Base-by-base conservation (phyloP, 208 protist species). In the Wallacemonas rigidus region DNA sequence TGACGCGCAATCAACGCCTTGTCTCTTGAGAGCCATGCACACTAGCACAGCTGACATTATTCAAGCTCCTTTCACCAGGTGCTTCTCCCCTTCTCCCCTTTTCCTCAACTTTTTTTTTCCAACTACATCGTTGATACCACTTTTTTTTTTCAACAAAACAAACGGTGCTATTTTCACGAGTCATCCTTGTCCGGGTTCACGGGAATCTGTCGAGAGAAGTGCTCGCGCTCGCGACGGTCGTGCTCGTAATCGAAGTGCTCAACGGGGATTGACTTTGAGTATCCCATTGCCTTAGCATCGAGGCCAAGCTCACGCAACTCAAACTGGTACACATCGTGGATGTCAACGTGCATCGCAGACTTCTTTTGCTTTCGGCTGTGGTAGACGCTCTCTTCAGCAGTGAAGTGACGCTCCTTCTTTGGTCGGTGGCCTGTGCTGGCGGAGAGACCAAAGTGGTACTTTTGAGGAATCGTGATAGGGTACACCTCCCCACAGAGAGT, bases 371-470 rank as follows among this genome's bases (percentile, higher is more conserved):
- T 70, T 11, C 50, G 26, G 40, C 26, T 36, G 64, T 85, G 56
- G 38, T 76, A 87, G 40, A 78, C 69, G 48, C 57, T 81, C 40
- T 56, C 79, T 2, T 76, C 58, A 26, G 43, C 40, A 17, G 72
- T 67, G 41, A 44, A 36, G 45, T 75, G 72, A 1, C 57, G 69
- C 35, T 85, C 64, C 39, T 80, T 74, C 40, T 63, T 8, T 15
- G 65, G 54, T n/a, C 72, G 85, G 58, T 82, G 75, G 14, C 89
- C 89, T 2, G 89, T 94, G 58, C 86, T 91, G 9, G 84, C 89
- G 41, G 89, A 94, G 2, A 94, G 69, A 2, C 89, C 89, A 74
- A 94, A 91, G 74, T 94, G 89, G 58, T 91, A 94, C 47, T 78
- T 68, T 36, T 79, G 51, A 15, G 89, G 89, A 9, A 94, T 71